Base-by-base conservation (phyloP, 495 filamentous ascomycete species). In the Tuber melanosporum region DNA sequence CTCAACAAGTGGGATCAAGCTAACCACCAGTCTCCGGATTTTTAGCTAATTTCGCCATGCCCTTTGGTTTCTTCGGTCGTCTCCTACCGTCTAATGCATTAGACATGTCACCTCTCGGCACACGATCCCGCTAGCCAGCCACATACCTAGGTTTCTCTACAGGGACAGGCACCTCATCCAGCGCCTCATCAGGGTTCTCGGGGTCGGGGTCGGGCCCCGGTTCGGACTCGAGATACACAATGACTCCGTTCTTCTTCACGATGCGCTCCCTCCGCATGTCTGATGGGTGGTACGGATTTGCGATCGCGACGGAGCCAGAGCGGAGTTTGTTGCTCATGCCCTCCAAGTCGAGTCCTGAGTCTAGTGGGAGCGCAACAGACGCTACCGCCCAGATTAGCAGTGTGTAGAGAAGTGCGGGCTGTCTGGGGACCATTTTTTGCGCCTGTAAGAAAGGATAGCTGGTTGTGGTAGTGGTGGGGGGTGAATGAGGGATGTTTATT, bases 251-350 rank as follows among this genome's bases (percentile, higher is more conserved):
- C 26, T 80, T 62, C 26, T 78, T 80, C 4, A 71, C 69, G 1
- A 76, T 26, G 26, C 77, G 66, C 57, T 79, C 71, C 57, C 74
- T 43, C 4, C 80, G 72, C 19, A 73, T 72, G 45, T 82, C 80
- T 12, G 49, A 74, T 1, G 80, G 80, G 14, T 71, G 76, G 15
- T 57, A 71, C 6, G 80, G 72, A 39, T 82, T 82, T 1, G 80
- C 80, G 39, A 82, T 77, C 12, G 80, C 80, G 2, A 82, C 32
- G 22, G 80, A 71, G 17, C 80, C 80, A 0, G 80, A 82, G 47
- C 80, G 80, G 45, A 82, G 78, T 36, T 75, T 82, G 39, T 82
- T 82, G 26, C 45, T 71, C 69, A 82, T 73, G 39, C 80, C 75
- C 17, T 79, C 80, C 49, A 82, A 71, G 46, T 73, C 75, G 47